phyloP scores from a whole-genome alignment of 768 basidiomycete genomes.

The Rhodotorula taiwanensis region DNA sequence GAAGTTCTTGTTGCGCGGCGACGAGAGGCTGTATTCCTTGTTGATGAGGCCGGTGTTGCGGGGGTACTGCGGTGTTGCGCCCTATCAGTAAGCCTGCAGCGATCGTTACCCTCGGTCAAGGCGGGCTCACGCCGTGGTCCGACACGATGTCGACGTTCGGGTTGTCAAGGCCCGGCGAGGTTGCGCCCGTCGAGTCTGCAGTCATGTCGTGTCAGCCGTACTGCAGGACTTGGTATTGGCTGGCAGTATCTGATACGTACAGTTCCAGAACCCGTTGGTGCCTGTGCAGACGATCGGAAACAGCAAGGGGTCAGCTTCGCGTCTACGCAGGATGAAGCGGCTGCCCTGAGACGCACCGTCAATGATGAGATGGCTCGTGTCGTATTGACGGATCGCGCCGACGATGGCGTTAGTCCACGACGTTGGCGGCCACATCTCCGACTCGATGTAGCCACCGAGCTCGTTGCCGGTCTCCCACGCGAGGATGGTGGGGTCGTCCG shows the following conservation, averaged over 20 bases:
- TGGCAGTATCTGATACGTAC: not conserved
- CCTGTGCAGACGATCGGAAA: constrained; percentile 3
- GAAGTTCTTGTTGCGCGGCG: constrained; percentile 14
- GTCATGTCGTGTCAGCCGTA: not conserved
- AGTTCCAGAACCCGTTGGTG: constrained; percentile 33
- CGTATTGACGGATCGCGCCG: not conserved
- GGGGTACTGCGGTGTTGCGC: no score
- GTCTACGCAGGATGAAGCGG: no score
- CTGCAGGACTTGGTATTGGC: no score
- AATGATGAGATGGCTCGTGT: constrained; percentile 15
- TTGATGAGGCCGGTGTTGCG: constrained; percentile 19
- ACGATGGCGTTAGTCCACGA: constrained; percentile 5
- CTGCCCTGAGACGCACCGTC: constrained; percentile 23
- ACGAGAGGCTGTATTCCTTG: constrained; percentile 10
- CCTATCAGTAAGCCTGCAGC: no score
- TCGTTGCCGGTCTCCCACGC: constrained; percentile 41
- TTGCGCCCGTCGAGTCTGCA: constrained; percentile 9
- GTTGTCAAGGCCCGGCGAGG: not conserved
- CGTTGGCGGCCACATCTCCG: constrained; percentile 13
- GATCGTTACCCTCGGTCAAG: no score
- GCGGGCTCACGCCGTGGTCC: constrained; percentile 23
- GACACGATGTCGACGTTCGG: constrained; percentile 14
- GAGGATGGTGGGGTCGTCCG: constrained; percentile 38
- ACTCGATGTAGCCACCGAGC: constrained; percentile 33
- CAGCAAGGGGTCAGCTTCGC: not conserved